These are phyloP conservation scores for Hordeum vulgare DNA, from an alignment of 176 grass and related monocot species.

Conservation along the genomic window DNA sequence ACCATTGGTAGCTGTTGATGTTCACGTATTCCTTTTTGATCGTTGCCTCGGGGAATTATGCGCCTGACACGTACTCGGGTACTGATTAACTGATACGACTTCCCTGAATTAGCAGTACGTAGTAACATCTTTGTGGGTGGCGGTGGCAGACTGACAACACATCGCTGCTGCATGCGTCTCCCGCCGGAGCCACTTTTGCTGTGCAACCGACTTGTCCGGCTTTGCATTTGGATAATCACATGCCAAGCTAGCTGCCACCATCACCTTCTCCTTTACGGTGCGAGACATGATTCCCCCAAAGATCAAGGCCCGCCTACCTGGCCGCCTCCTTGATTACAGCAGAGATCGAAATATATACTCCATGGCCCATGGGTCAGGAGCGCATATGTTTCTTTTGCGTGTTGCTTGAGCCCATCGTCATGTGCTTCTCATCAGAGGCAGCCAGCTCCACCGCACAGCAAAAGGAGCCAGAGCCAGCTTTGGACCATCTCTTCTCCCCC, in stretches of 20 bases:
- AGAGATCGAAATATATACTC: constrained; percentile 37
- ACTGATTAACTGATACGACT: neutral
- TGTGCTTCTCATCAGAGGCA: constrained; percentile 53
- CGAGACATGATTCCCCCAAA: constrained; percentile 30
- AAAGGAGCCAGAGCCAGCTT: constrained; percentile 34
- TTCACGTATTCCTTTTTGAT: neutral
- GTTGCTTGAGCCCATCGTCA: constrained; percentile 40
- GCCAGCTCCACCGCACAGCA: constrained; percentile 51
- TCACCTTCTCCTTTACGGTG: constrained; percentile 36
- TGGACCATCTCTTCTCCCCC: constrained; percentile 29
- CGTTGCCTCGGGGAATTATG: neutral
- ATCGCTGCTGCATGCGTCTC: constrained; percentile 20
- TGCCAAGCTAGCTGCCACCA: constrained; percentile 56
- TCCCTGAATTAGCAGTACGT: constrained; percentile 3
- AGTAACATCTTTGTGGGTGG: constrained; percentile 16
- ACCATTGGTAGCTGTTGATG: neutral
- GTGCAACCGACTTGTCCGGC: constrained; percentile 56
- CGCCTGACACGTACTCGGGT: neutral
- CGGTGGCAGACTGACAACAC: constrained; percentile 40
- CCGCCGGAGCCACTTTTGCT: constrained; percentile 43
- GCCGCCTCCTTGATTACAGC: constrained; percentile 36
- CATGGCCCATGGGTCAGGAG: constrained; percentile 22
- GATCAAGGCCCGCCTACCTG: constrained; percentile 48
- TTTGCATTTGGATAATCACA: constrained; percentile 67
- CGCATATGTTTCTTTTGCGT: constrained; percentile 39